A percentile compares a stretch with the other conserved stretches of the same genome.
phyloP scores from a whole-genome alignment of 169 alveolate genomes.

The Plasmodium yoelii region DNA sequence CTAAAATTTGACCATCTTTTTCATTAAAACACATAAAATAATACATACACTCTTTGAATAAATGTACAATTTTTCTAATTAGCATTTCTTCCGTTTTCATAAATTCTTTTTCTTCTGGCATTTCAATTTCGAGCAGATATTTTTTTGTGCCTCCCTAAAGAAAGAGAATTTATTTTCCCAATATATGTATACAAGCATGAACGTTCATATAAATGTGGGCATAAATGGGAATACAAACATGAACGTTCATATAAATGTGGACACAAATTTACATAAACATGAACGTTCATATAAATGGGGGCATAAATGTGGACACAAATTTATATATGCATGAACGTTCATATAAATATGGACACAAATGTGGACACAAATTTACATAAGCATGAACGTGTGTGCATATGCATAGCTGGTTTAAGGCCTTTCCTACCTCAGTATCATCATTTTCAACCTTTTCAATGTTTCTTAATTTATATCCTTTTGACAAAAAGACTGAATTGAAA shows the following conservation, averaged over 20 bases:
- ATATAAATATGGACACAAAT: too few species aligned
- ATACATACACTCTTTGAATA: slow-evolving; percentile 69
- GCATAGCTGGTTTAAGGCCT: not conserved
- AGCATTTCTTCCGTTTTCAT: slow-evolving; percentile 27
- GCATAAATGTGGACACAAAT: not conserved
- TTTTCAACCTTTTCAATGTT: slow-evolving; percentile 15
- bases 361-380: too few species aligned
- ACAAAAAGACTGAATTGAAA: slow-evolving; percentile 18
- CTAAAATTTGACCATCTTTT: slow-evolving; percentile 41
- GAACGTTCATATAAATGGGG: not conserved
- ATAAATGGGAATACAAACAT: not conserved
- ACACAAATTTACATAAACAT: not conserved
- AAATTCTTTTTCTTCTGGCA: slow-evolving; percentile 23
- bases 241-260: not conserved
- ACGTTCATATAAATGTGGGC: not conserved
- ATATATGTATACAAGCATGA: not conserved
- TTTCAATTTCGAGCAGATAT: slow-evolving; percentile 55
- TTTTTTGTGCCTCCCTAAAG: slow-evolving; percentile 8
- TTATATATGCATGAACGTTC: too few species aligned
- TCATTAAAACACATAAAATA: slow-evolving; percentile 71
- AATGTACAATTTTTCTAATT: slow-evolving; percentile 36
- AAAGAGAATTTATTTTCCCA: not conserved
- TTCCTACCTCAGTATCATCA: slow-evolving; percentile 24
- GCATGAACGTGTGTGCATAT: too few species aligned
- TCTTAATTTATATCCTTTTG: slow-evolving; percentile 48